Percentiles rank a stretch among this genome's conserved stretches.
phyloP scores from a whole-genome alignment of 2,329 filamentous ascomycete species.

The Penicillium sp. region DNA sequence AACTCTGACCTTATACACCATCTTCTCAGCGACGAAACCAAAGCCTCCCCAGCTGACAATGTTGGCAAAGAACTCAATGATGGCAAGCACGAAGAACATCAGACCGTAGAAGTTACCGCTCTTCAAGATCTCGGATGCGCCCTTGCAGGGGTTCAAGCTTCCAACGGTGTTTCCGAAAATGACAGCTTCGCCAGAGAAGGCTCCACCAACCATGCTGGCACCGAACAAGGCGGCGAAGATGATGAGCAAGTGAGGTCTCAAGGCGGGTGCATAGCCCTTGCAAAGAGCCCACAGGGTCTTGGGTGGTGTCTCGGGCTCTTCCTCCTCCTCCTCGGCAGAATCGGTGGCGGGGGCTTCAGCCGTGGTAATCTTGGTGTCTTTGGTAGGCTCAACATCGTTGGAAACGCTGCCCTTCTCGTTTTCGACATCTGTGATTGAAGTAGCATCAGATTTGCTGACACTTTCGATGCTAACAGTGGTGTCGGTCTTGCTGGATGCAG shows the following conservation, averaged over 20 bases:
- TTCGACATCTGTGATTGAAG: conserved; percentile 26
- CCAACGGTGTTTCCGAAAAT: conserved; percentile 64
- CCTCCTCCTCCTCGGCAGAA: conserved; percentile 26
- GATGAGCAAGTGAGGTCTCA: conserved; percentile 44
- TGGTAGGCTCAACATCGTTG: conserved; percentile 7
- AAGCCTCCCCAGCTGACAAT: conserved; percentile 60
- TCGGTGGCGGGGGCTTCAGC: conserved; percentile 18
- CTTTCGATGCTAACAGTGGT: conserved; percentile 50
- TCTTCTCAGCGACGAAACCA: conserved; percentile 62
- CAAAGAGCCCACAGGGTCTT: conserved; percentile 32
- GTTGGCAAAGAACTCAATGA: conserved; percentile 63
- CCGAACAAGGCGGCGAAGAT: conserved; percentile 53
- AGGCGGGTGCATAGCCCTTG: conserved; percentile 28
- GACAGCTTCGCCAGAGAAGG: conserved; percentile 59
- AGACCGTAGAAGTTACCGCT: conserved; percentile 57
- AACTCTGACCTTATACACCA: conserved; percentile 64
- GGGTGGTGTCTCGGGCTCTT: conserved; percentile 27
- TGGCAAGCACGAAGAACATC: conserved; percentile 62
- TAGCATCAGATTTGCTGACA: conserved; percentile 30
- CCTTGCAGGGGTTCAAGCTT: conserved; percentile 57
- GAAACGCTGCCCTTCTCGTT: conserved; percentile 19
- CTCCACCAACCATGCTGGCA: conserved; percentile 56
- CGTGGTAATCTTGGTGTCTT: conserved; percentile 16
- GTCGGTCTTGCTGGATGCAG: conserved; percentile 49
- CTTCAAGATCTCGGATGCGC: conserved; percentile 49